Evolutionary conservation across 164 flowering plant species (phyloP), one percentile per base, ranked within the genome.

Genomic region (Houttuynia cordata): DNA sequence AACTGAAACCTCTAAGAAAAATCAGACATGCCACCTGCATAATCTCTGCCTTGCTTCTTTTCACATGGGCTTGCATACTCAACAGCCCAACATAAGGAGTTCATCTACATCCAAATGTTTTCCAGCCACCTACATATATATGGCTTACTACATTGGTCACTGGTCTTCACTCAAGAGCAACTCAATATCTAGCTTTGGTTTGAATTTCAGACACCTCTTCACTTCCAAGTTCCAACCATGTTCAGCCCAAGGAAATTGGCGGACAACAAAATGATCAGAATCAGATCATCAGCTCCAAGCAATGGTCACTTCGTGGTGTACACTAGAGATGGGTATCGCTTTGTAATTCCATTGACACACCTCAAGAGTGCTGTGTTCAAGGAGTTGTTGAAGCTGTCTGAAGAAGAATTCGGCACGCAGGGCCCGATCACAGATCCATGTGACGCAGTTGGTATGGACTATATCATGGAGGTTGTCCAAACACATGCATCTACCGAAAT

Each of bases 291-390:
- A 10, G 39, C 57, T 45, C 63, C 71, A 8, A 47, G 54, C 22
- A 70, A 69, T 65, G 73, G 76, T 2, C 67, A 73, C 51, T 68
- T 73, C 51, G 72, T 66, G 20, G n/a, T n/a, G n/a, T n/a, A n/a
- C n/a, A n/a, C 64, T 3, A 17, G 6, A 8, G 57, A 61, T 52
- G 47, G 64, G 14, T 34, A 23, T 8, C 41, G 57, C 7, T 61
- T 51, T 6, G 42, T 25, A 47, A 19, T 61, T 30, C 57, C 57
- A 8, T 30, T 61, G 39, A n/a, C n/a, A 19, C 30, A 24, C 24
- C 64, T 61, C 12, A 10, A 18, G 0, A 23, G 4, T n/a, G 56
- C 63, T 8, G 51, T 61, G 42, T 51, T 51, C 39, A 7, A 20
- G 37, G 54, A 51, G 41, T 22, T 61, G 45, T 25, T 61, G 40